phyloP scores from a whole-genome alignment of 352 stramenopile species.

The Globisporangium cederbergense region DNA sequence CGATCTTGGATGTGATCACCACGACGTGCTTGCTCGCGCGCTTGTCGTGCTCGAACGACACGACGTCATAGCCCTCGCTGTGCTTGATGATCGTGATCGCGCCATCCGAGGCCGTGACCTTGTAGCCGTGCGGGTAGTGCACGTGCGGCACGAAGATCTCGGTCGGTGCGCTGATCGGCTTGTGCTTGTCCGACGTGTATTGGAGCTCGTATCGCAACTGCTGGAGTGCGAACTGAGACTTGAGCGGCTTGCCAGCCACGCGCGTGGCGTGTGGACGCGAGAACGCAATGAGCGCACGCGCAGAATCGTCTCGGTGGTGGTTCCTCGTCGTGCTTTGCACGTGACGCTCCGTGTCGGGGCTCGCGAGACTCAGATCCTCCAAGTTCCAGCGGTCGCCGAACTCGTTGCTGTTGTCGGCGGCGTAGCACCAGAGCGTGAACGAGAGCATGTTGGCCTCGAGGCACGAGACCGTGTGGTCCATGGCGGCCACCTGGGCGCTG shows the following conservation, averaged over 20 bases:
- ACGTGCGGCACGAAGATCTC: slow-evolving; percentile 74
- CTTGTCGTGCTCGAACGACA: slow-evolving; percentile 47
- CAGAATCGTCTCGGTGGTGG: slow-evolving; percentile 33
- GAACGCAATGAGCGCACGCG: slow-evolving; percentile 53
- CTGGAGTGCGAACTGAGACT: slow-evolving; percentile 54
- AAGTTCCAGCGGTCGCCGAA: slow-evolving; percentile 87
- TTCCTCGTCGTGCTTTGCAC: background rate
- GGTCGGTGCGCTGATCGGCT: slow-evolving; percentile 24
- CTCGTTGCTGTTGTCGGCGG: slow-evolving; percentile 69
- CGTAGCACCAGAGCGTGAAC: slow-evolving; percentile 92
- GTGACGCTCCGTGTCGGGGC: slow-evolving; percentile 20
- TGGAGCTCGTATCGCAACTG: slow-evolving; percentile 54
- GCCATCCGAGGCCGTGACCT: slow-evolving; percentile 54
- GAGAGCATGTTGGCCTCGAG: slow-evolving; percentile 72
- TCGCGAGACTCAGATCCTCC: slow-evolving; percentile 84
- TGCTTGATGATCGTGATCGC: slow-evolving; percentile 32
- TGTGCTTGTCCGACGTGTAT: slow-evolving; percentile 28
- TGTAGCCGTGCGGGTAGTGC: slow-evolving; percentile 71
- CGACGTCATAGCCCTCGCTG: slow-evolving; percentile 55
- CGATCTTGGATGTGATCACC: slow-evolving; percentile 35
- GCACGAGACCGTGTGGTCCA: slow-evolving; percentile 73
- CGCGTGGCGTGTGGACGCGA: slow-evolving; percentile 62
- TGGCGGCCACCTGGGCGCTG: slow-evolving; percentile 38
- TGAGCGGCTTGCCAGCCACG: slow-evolving; percentile 55
- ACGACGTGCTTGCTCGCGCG: slow-evolving; percentile 26